Conservation (phyloP, 2,329 filamentous ascomycete genomes). For the Septoria linicola region DNA sequence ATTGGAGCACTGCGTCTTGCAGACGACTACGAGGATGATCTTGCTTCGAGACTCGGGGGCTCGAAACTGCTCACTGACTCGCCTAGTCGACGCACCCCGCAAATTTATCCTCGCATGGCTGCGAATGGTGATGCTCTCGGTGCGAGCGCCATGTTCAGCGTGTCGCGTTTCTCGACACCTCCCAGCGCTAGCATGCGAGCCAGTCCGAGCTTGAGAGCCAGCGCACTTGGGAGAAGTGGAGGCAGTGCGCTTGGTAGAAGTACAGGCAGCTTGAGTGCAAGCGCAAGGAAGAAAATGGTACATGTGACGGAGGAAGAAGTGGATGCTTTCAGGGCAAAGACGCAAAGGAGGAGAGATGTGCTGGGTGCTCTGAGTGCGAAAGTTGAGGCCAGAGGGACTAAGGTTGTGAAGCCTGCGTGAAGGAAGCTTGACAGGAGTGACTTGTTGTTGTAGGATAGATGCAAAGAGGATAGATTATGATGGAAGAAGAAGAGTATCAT, state of each 20-base stretch:
- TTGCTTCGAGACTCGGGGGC: constrained; percentile 32
- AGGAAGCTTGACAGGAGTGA: not conserved
- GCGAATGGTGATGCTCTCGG: constrained; percentile 37
- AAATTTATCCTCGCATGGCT: constrained; percentile 28
- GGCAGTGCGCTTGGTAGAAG: constrained; percentile 31
- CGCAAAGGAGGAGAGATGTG: constrained; percentile 41
- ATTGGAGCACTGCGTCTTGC: constrained; percentile 33
- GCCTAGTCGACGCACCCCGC: constrained; percentile 42
- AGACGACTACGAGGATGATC: constrained; percentile 37
- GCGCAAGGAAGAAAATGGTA: constrained; percentile 39
- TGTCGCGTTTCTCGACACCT: constrained; percentile 33
- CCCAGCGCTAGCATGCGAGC: constrained; percentile 20
- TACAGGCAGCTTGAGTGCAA: constrained; percentile 32
- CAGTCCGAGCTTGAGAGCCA: constrained; percentile 33
- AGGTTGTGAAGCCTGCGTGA: constrained; percentile 15
- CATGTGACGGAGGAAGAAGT: constrained; percentile 45
- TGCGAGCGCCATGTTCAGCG: constrained; percentile 38
- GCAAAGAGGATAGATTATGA: no score
- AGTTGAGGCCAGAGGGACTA: constrained; percentile 34
- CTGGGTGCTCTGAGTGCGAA: constrained; percentile 40
- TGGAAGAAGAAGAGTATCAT: no score
- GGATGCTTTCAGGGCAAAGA: constrained; percentile 37
- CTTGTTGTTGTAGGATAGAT: no score
- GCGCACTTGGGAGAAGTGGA: constrained; percentile 25
- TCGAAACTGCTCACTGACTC: constrained; percentile 32